Conservation (phyloP, 768 basidiomycete species). For the Ramaria sp. region DNA sequence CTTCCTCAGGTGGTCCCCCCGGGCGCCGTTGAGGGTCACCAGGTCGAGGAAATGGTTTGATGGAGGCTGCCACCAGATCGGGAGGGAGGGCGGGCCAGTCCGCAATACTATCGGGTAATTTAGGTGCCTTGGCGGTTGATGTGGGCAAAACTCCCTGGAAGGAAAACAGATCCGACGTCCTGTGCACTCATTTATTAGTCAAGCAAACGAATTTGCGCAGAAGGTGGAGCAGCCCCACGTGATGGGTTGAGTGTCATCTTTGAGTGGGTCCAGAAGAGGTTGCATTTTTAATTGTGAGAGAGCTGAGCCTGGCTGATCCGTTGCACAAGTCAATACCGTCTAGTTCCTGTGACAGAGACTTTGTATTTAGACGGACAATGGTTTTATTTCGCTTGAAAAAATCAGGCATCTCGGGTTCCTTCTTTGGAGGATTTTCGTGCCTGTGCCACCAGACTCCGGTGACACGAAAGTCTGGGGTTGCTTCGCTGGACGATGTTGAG, state of each 20-base stretch:
- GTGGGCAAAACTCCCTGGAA: conserved; percentile 62
- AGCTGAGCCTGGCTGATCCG: conserved; percentile 63
- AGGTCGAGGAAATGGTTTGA: conserved; percentile 32
- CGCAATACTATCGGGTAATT: conserved; percentile 48
- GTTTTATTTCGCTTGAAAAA: conserved; percentile 59
- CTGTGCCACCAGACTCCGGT: conserved; percentile 67
- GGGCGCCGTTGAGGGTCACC: conserved; percentile 20
- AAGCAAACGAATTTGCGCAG: neutral
- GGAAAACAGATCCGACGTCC: conserved; percentile 71
- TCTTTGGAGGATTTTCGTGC: conserved; percentile 23
- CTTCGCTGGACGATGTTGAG: neutral
- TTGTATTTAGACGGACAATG: conserved; percentile 35
- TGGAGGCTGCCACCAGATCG: conserved; percentile 49
- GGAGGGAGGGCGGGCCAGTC: conserved; percentile 59
- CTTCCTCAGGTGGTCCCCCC: conserved; percentile 17
- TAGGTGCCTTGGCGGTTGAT: conserved; percentile 26
- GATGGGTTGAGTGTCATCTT: conserved; percentile 53
- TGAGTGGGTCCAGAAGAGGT: conserved; percentile 61
- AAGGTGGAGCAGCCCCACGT: conserved; percentile 37
- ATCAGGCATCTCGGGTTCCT: conserved; percentile 48
- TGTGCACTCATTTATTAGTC: conserved; percentile 19
- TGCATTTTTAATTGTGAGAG: conserved; percentile 57
- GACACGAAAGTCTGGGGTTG: conserved; percentile 21
- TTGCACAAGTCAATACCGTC: conserved; percentile 12
- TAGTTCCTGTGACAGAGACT: conserved; percentile 1